Conservation (phyloP, 202 grass and related monocot species). For the Elaeis oleifera region DNA sequence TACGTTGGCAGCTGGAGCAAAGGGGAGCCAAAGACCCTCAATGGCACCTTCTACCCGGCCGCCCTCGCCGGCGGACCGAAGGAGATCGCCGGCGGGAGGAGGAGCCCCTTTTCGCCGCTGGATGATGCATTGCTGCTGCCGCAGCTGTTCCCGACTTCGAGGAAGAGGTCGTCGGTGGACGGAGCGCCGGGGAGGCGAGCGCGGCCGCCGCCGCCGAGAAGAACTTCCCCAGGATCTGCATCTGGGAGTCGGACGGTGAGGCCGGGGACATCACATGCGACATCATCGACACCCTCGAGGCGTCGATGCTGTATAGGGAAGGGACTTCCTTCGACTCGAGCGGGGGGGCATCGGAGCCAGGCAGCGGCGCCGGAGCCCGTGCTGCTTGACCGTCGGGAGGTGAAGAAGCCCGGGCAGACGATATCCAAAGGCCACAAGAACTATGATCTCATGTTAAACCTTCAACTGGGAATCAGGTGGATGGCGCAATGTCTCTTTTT, state of each 20-base stretch:
- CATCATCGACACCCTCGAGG: conserved; percentile 85
- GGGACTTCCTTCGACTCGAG: conserved; percentile 30
- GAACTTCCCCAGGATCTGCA: conserved; percentile 79
- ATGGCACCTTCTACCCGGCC: too few species aligned
- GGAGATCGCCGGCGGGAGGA: not conserved
- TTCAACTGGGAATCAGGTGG: conserved; percentile 93
- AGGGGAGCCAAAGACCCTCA: too few species aligned
- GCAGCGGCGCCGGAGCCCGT: conserved; percentile 28
- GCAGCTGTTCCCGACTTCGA: conserved; percentile 33
- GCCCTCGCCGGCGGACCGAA: not conserved
- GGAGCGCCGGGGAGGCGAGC: conserved; percentile 31
- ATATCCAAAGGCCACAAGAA: conserved; percentile 97
- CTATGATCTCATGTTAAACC: conserved; percentile 92
- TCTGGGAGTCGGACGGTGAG: conserved; percentile 95
- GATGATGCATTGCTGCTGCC: conserved; percentile 44
- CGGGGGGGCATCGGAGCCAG: conserved; percentile 2
- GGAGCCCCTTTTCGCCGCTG: conserved; percentile 11
- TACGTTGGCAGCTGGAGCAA: too few species aligned
- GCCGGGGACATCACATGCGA: conserved; percentile 96
- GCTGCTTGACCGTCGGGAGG: conserved; percentile 50
- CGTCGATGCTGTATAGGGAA: conserved; percentile 74
- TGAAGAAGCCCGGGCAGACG: conserved; percentile 81
- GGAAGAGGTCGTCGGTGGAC: conserved; percentile 78
- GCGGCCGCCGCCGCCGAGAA: conserved; percentile 19
- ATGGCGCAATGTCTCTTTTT: not conserved